A percentile compares a stretch with the other conserved stretches of the same genome.
phyloP scores from a whole-genome alignment of 2,329 filamentous ascomycete genomes.

The Claviceps capensis region DNA sequence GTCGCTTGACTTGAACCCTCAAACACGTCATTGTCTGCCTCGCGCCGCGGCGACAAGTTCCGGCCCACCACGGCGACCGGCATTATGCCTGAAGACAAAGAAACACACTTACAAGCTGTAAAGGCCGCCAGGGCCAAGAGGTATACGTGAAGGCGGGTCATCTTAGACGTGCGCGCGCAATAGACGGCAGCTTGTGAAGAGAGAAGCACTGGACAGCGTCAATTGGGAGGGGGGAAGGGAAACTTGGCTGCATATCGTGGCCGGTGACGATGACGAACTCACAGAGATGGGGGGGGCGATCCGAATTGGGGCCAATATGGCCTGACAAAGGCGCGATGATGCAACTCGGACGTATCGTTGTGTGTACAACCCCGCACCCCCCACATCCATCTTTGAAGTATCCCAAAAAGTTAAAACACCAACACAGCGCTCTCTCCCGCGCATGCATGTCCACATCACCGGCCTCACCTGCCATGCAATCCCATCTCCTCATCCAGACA shows the following conservation, averaged over 20 bases:
- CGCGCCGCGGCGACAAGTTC: not conserved
- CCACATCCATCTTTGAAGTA: too few relatives aligned
- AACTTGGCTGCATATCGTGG: not conserved
- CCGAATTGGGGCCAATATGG: not conserved
- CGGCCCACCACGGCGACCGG: too few relatives aligned
- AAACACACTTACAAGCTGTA: conserved; percentile 26
- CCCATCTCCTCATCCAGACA: not conserved
- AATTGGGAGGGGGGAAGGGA: not conserved
- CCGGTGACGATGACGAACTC: not conserved
- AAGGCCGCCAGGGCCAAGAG: conserved; percentile 27
- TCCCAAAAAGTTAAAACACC: not conserved
- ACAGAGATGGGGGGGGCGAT: not conserved
- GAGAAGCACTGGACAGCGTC: not conserved
- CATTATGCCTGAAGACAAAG: not conserved
- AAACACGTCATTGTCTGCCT: conserved; percentile 14
- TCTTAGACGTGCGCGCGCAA: conserved; percentile 10
- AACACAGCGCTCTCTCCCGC: not conserved
- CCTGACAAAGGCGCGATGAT: not conserved
- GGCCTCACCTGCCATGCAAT: conserved; percentile 2
- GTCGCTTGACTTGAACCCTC: not conserved
- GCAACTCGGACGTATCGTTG: too few relatives aligned
- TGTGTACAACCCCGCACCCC: too few relatives aligned
- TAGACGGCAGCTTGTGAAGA: not conserved
- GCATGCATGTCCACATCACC: not conserved
- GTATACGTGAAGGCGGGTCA: conserved; percentile 32